Base-by-base conservation (phyloP, 441 rosid species). In the Gossypium schwendimanii region DNA sequence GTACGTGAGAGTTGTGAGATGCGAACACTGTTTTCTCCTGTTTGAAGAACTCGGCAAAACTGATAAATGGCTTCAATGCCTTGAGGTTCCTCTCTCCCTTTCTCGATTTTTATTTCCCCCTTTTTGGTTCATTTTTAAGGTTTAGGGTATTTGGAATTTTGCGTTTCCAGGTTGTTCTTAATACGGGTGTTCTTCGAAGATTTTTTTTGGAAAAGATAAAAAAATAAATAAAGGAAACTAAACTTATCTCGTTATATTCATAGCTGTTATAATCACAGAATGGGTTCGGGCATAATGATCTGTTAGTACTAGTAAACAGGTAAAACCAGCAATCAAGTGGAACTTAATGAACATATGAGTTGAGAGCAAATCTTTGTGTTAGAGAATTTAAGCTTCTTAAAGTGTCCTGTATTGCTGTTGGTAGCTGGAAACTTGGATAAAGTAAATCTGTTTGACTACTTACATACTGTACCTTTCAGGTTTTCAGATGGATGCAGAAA, bases 401-500 rank as follows among this genome's bases (percentile, higher is more conserved):
- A 39, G 2, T 7, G 55, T 45, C 50, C n/a, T 11, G 15, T 2
- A 11, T 45, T 45, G 50, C 50, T 31, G 21, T 31, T 61, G 49
- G 6, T 24, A 14, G 49, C 39, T 57, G 23, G 31, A 36, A 3
- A 28, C 39, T 33, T 24, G 14, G 3, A 17, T 20, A 8, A 12
- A 62, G 0, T 47, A 45, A 53, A 69, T 24, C 0, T 61, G 15
- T 53, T 54, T 15, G 20, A 23, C 63, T 41, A 71, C 49, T 60
- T 55, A 53, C 31, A 21, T 55, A 41, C 68, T 52, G 0, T 58
- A 15, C 54, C 36, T 10, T 74, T 78, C 79, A 91, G 98, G 97
- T 91, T 70, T 63, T 90, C 84, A 91, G 97, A 77, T 94, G 93
- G 96, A 88, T 88, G 98, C 98, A 94, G 85, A 94, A 86, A 72